Base-by-base conservation (phyloP, 164 flowering plant genomes). In the Dillenia suffruticosa region DNA sequence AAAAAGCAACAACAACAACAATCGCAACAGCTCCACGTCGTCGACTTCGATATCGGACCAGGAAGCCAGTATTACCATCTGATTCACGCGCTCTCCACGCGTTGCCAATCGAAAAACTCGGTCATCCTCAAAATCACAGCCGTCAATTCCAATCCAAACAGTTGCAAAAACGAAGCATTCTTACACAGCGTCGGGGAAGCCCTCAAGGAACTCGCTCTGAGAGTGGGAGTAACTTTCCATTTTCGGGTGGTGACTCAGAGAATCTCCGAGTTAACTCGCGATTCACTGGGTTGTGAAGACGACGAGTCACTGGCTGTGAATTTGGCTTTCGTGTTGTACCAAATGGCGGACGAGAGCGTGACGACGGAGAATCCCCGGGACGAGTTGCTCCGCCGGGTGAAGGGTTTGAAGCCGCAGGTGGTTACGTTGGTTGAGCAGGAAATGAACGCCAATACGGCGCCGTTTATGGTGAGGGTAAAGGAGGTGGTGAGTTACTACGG, bases 311-410 rank as follows among this genome's bases (percentile, higher is more conserved):
- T 93, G 48, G 94, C 74, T 5, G 98, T 93, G 62, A 93, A 90
- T 68, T 79, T 93, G 32, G 90, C 96, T 1, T 88, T 82, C 77
- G 76, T 69, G 59, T 69, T 93, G 22, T 73, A 72, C 64, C 66
- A 63, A 58, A 68, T 88, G 63, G 83, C 97, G 1, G 98, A 93
- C 80, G 97, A 93, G 78, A 93, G 98, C 79, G 97, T 93, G 46
- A 80, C 92, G 17, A 82, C 83, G 47, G 97, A 85, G 62, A 93
- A 93, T 62, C 85, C 85, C 1, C 64, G 98, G 3, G 98, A 93
- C 81, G 84, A 81, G 77, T 75, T 90, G 14, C 79, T 93, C 63
- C 81, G 96, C 49, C 74, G 83, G 47, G 98, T 88, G 70, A 90
- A 82, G 72, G 72, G 67, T 7, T 50, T 93, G 47, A 19, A 47